A percentile compares a stretch with the other conserved stretches of the same genome.
Evolutionary conservation across 202 grass and related monocot species (phyloP).

Genomic region (Saccharum hybrid): DNA sequence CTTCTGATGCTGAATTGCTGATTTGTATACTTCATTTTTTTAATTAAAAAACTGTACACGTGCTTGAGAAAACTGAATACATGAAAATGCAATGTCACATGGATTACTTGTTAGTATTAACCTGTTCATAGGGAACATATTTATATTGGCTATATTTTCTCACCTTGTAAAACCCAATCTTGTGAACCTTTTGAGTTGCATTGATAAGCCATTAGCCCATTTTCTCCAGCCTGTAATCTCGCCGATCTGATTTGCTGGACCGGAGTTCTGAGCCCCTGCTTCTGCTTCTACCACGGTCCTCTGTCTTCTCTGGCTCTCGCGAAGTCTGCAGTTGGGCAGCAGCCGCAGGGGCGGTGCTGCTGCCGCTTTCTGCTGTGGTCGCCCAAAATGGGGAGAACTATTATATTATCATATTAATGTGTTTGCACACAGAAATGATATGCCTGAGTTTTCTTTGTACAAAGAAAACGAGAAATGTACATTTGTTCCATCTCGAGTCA

Average conservation of each 20-base stretch:
- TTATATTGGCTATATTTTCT: background rate
- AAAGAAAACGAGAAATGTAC: background rate
- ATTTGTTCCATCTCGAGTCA: constrained; percentile 1
- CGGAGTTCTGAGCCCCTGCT: constrained; percentile 52
- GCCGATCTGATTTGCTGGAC: constrained; percentile 41
- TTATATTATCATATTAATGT: background rate
- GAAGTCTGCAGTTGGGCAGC: constrained; percentile 22
- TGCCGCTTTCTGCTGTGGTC: constrained; percentile 47
- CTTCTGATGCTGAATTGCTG: background rate
- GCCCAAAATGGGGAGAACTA: background rate
- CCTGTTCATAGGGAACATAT: background rate
- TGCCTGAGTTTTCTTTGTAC: background rate
- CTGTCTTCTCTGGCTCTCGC: constrained; percentile 52
- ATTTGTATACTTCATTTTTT: background rate
- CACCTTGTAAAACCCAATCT: too few species aligned
- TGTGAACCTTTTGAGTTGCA: background rate
- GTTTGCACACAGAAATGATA: background rate
- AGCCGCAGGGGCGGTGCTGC: background rate
- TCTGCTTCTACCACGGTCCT: constrained; percentile 19
- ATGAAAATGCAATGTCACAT: background rate
- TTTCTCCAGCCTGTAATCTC: constrained; percentile 46
- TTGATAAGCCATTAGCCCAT: background rate
- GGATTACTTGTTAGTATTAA: background rate
- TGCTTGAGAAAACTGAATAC: background rate
- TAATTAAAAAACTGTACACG: background rate